Conservation (phyloP, 495 filamentous ascomycete species). For the Tetracladium setigerum region DNA sequence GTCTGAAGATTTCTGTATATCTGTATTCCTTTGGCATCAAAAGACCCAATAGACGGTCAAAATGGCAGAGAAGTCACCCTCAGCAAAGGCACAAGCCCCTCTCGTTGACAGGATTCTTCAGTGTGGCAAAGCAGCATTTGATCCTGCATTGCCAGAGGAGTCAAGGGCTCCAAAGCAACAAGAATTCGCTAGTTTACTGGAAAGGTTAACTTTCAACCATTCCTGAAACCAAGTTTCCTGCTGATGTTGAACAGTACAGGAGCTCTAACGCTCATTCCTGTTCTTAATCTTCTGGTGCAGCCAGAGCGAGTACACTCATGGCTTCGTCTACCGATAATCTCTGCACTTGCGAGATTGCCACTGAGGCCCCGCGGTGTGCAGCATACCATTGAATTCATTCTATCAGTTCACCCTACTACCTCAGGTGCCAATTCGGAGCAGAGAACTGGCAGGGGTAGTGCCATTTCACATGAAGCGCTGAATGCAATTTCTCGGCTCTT, state of each 20-base stretch:
- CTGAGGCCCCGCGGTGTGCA: conserved; percentile 59
- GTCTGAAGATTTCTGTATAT: no score
- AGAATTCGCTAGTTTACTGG: conserved; percentile 14
- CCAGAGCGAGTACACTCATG: conserved; percentile 35
- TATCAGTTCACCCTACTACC: conserved; percentile 44
- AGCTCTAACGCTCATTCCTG: conserved; percentile 34
- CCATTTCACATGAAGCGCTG: conserved; percentile 66
- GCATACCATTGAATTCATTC: conserved; percentile 63
- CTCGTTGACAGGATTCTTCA: conserved; percentile 17
- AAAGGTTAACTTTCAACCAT: conserved; percentile 12
- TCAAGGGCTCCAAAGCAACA: conserved; percentile 2
- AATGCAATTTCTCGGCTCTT: conserved; percentile 57
- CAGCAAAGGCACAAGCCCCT: conserved; percentile 4
- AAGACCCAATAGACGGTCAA: no score
- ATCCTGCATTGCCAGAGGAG: conserved; percentile 15
- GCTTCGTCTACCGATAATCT: conserved; percentile 45
- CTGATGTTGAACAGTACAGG: conserved; percentile 29
- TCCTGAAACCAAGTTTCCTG: background rate
- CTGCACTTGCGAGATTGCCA: conserved; percentile 53
- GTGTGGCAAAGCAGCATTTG: conserved; percentile 16
- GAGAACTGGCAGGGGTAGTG: conserved; percentile 38
- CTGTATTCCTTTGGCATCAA: background rate
- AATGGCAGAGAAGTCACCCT: background rate
- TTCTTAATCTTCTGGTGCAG: conserved; percentile 38
- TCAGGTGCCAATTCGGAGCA: conserved; percentile 12